phyloP scores from a whole-genome alignment of 805 yeast genomes.

The Tetrapisispora arboricola region DNA sequence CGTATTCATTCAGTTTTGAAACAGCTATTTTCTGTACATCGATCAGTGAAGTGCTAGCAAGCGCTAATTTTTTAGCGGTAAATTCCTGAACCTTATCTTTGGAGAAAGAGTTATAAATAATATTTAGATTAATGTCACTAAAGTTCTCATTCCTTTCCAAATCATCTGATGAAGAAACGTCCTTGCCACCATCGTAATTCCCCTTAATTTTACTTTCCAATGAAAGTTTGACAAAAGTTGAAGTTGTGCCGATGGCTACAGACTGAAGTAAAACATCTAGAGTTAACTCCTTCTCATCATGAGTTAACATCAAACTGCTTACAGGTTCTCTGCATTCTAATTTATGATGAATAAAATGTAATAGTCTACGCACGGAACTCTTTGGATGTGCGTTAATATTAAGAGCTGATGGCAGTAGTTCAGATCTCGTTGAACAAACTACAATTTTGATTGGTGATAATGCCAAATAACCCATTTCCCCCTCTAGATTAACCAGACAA shows the following conservation, averaged over 20 bases:
- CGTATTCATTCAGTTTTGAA: conserved; percentile 12
- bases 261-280: neutral
- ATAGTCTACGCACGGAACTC: conserved; percentile 15
- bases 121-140: conserved; percentile 8
- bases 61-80: conserved; percentile 4
- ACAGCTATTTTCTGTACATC: conserved; percentile 12
- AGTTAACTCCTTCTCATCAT: conserved; percentile 6
- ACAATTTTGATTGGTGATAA: conserved; percentile 14
- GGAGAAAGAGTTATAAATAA: conserved; percentile 18
- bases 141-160: conserved; percentile 6
- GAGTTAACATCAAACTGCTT: neutral
- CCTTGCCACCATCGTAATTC: conserved; percentile 1
- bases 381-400: conserved; percentile 19
- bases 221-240: conserved; percentile 7
- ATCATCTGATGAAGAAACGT: conserved; percentile 11
- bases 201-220: conserved; percentile 6
- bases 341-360: conserved; percentile 21
- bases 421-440: conserved; percentile 14
- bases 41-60: conserved; percentile 9
- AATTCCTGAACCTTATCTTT: conserved; percentile 8
- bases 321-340: neutral
- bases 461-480: neutral
- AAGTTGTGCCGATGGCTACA: neutral
- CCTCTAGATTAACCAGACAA: too few species aligned
- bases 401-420: conserved; percentile 9